Base-by-base conservation (phyloP, 129 eudicot species). In the Artemisia argyi region DNA sequence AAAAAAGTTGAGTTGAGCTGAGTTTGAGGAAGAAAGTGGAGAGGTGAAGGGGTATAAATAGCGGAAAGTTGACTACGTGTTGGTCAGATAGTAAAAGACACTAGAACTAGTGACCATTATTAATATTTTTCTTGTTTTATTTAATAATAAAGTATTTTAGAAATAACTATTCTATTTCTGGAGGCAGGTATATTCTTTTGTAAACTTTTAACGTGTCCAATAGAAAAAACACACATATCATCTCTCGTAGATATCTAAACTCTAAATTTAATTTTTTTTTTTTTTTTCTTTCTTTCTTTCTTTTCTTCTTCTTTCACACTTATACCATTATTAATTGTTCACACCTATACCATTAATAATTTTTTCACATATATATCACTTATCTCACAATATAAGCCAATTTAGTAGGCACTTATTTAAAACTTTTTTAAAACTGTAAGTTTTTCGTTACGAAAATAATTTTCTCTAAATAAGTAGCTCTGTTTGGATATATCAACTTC, bases 21-120 rank as follows among this genome's bases (percentile, higher is more conserved):
- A 9, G 83, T 63, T 53, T 63, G 80, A 42, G 79, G 75, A 62
- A 54, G 85, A 72, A 71, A 69, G 79, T 56, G 75, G 72, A 19
- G 78, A 50, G 6, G 26, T 20, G 68, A 16, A 47, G 77, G 62
- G 50, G 65, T 60, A 47, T 57, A 68, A 20, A 80, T 67, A 69
- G 73, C 72, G 69, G 60, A 66, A 35, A 73, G 8, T 71, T 78
- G 74, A 83, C 86, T 91, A 90, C 88, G 92, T 86, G 96, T 74
- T 73, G 58, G 80, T 76, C 65, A 39, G 28, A 53, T 16, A 71
- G 72, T 20, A 63, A 78, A 78, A 64, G 73, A 53, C 17, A 65
- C 46, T 44, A 0, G 19, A 71, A 71, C 52, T 63, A 55, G 71
- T 17, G 44, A 78, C 17, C 46, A 71, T 54, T 63, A 39, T 20